phyloP scores from a whole-genome alignment of 306 rosid species.

The Glycyrrhiza uralensis region DNA sequence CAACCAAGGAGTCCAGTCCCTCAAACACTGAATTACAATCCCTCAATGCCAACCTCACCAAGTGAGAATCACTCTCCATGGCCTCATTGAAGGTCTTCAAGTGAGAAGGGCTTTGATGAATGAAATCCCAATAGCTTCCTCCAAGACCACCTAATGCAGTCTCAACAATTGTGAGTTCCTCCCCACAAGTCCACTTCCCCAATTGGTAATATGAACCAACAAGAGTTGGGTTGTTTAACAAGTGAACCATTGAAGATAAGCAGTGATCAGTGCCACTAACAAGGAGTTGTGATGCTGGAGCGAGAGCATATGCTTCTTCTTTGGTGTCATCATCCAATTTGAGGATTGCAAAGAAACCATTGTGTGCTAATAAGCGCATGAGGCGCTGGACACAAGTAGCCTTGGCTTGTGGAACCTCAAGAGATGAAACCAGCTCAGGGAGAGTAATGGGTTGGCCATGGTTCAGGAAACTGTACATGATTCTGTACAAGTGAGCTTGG shows the following conservation, averaged over 20 bases:
- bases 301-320: not conserved
- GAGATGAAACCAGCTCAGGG: not conserved
- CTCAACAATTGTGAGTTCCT: too few relatives aligned
- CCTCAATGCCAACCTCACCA: not conserved
- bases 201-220: too few relatives aligned
- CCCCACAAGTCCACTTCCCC: not conserved
- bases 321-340: not conserved
- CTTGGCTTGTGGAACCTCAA: not conserved
- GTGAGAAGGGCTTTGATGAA: not conserved
- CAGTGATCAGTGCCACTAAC: not conserved
- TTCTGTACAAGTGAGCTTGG: not conserved
- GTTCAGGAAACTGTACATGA: not conserved
- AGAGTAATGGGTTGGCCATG: not conserved
- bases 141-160: too few relatives aligned
- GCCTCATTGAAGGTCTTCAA: not conserved
- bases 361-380: not conserved
- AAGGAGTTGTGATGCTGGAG: not conserved
- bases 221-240: too few relatives aligned
- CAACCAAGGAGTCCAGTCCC: not conserved
- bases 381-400: not conserved
- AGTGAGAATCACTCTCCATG: not conserved
- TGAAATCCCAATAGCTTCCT: not conserved
- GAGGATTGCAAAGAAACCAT: not conserved
- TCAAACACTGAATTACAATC: not conserved
- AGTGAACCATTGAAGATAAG: not conserved